Evolutionary conservation across 2,329 filamentous ascomycete genomes (phyloP), one percentile per base, ranked within the genome.

Genomic region (Nannizzia gypsea): DNA sequence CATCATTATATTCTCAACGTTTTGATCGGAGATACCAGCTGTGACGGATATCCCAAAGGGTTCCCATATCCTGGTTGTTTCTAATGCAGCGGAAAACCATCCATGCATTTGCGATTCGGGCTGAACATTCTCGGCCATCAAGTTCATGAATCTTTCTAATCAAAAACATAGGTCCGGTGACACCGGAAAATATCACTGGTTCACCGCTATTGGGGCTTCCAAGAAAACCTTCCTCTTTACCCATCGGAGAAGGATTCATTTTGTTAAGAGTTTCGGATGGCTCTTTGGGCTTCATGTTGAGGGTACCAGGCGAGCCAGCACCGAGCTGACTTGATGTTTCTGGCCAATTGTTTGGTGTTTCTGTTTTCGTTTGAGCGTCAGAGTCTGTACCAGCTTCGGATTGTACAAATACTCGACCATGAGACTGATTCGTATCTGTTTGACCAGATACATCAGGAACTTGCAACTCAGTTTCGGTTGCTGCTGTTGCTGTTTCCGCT

Each of bases 31-130:
- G 15, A 62, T 67, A 76, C 73, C 73, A 75, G 56, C 67, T 67
- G 59, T 76, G 71, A 48, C 75, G 67, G 50, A 77, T 67, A 44
- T 77, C 75, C 67, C 72, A 77, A 22, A 77, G 67, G 58, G 69
- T 75, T 3, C 75, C 75, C 66, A 77, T 75, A 48, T 77, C 75
- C 65, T 77, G 75, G 42, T 77, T 76, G 38, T 76, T 69, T 52
- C 75, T 68, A 50, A 70, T 72, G 57, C 72, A 74, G 6, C 75
- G 74, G 22, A 77, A 67, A 38, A 72, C 68, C 60, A 76, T 77
- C 75, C 75, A 77, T 6, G 74, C 66, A 67, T 76, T 77, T 1
- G 68, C 67, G 44, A 58, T 2, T 68, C 68, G 3, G 69, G 68
- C 3, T 67, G 62, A 3, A 69, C 61, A 3, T 59, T 65, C 20